phyloP scores from a whole-genome alignment of 352 stramenopile genomes.

The Phytophthora foliorum region DNA sequence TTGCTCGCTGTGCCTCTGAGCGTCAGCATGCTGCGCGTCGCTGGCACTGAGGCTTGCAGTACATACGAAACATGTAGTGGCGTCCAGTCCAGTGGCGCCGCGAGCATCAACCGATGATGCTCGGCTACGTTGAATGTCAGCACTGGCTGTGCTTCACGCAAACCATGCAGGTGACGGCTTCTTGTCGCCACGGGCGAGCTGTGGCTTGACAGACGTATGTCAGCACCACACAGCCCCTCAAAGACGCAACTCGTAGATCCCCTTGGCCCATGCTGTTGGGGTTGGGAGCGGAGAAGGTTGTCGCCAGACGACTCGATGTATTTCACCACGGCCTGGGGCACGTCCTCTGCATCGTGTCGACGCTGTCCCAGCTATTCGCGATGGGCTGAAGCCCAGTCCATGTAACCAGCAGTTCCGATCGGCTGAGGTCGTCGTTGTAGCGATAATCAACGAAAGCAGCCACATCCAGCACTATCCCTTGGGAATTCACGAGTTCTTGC shows the following conservation, averaged over 20 bases:
- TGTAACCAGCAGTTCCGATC: conserved; percentile 4
- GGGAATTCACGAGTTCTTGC: conserved; percentile 7
- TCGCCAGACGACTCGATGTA: conserved; percentile 1
- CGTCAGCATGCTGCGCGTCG: background rate
- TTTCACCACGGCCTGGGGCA: background rate
- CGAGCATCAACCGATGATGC: background rate
- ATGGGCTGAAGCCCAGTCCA: background rate
- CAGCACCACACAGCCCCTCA: conserved; percentile 10
- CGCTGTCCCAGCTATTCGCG: conserved; percentile 2
- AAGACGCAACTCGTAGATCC: background rate
- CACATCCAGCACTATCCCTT: conserved; percentile 13
- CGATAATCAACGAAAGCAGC: conserved; percentile 2
- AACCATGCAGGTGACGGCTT: no score
- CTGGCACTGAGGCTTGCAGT: background rate
- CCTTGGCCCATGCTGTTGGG: background rate
- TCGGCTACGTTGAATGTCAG: background rate
- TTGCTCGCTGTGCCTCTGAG: background rate
- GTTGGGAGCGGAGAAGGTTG: background rate
- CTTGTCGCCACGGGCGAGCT: no score
- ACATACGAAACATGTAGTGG: background rate
- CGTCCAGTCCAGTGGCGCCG: no score
- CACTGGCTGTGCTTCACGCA: no score
- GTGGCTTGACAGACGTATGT: no score
- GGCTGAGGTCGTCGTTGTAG: background rate
- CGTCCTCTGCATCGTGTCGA: conserved; percentile 2